Base-by-base conservation (phyloP, 2,329 filamentous ascomycete species). In the Ophiosphaerella narmari region DNA sequence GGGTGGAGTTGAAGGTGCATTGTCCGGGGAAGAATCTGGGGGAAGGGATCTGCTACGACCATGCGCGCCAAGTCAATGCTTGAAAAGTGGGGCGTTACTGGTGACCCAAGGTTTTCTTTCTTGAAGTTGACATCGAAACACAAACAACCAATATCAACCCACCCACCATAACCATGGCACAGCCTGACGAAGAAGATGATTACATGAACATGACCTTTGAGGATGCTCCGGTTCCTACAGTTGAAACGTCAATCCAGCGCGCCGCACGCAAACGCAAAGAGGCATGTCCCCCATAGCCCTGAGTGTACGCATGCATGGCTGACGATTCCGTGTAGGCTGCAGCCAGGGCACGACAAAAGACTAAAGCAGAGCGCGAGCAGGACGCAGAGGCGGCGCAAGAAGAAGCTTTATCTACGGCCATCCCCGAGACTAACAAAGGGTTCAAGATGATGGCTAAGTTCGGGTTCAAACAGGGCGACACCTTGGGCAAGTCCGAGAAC, bases 381-480 rank as follows among this genome's bases (percentile, higher is more conserved):
- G 86, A 91, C 59, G 90, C 88, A 62, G 83, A 82, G 7, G 82
- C 80, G 36, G 84, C 84, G 13, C 87, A 91, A 44, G 90, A 97
- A 70, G 84, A 82, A 33, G 90, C 89, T 0, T 82, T 97, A 23
- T 82, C 86, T 4, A 89, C 88, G 5, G 79, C 94, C 41, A 78
- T 96, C 6, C 82, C 86, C 16, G 76, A 81, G 13, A 80, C 84
- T 42, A 95, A 87, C 76, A 97, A 97, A 70, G 94, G 93, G 1
- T 85, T 95, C 54, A 86, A 90, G 58, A 97, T 99, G 91, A 96
- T 99, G 92, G 88, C 90, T 18, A 93, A 90, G 74, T 90, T 99
- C 81, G 94, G 94, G 1, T 99, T 95, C 77, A 87, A 85, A 50
- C 79, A 84, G 16, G 91, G 92, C 21, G 85, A 84, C 32, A 82